Evolutionary conservation across 345 rosid species (phyloP).

Genomic region (Angophora floribunda): DNA sequence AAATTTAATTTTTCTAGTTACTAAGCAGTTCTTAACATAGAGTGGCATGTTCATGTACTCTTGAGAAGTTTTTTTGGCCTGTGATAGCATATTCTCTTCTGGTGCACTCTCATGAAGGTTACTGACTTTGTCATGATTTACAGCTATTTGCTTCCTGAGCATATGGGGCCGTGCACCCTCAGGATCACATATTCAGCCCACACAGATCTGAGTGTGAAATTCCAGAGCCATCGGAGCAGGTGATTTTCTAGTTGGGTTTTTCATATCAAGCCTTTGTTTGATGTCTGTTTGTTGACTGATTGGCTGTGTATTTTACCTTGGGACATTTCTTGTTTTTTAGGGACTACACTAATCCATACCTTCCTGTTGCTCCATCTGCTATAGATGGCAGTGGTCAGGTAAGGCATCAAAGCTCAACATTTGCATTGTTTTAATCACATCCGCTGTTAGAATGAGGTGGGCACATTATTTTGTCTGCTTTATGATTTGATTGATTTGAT

Average conservation of each 20-base stretch:
- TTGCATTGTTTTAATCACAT: not conserved
- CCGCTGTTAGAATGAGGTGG: not conserved
- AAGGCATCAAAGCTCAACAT: not conserved
- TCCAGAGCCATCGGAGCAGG: slow-evolving; percentile 99
- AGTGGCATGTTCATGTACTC: not conserved
- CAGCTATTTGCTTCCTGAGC: slow-evolving; percentile 87
- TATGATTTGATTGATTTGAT: not conserved
- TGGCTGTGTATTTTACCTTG: not conserved
- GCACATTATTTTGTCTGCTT: not conserved
- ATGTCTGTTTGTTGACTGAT: not conserved
- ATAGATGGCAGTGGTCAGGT: slow-evolving; percentile 88
- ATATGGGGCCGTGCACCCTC: slow-evolving; percentile 65
- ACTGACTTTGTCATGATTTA: slow-evolving; percentile 4
- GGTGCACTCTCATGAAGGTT: not conserved
- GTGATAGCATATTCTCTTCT: not conserved
- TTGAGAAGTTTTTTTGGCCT: not conserved
- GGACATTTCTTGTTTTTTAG: slow-evolving; percentile 24
- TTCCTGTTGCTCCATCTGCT: slow-evolving; percentile 97
- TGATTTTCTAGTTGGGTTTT: slow-evolving; percentile 6
- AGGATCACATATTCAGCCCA: slow-evolving; percentile 98
- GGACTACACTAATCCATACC: slow-evolving; percentile 94
- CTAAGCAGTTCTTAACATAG: not conserved
- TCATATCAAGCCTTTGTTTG: not conserved
- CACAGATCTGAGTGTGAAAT: slow-evolving; percentile 96
- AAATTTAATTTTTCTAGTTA: not conserved